Conservation (phyloP, 1,284 basidiomycete species). For the Leucoagaricus sp. region DNA sequence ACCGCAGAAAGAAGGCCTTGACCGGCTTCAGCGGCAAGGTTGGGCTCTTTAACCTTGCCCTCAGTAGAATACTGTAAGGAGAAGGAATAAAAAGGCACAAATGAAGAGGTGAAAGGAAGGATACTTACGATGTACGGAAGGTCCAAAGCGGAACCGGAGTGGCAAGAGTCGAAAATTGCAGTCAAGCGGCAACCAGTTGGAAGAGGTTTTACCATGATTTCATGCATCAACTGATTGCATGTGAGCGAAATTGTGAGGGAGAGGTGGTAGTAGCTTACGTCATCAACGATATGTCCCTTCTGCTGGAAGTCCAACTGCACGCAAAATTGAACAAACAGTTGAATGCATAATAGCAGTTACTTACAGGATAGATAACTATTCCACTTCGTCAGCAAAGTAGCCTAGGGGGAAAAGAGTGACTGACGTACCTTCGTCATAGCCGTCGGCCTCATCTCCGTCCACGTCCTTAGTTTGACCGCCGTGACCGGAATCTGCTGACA, state of each 20-base stretch:
- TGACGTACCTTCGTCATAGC: conserved; percentile 63
- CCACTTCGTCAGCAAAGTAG: conserved; percentile 8
- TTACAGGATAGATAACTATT: conserved; percentile 77
- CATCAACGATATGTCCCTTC: conserved; percentile 80
- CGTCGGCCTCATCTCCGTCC: conserved; percentile 70
- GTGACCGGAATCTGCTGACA: conserved; percentile 66
- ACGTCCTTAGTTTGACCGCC: conserved; percentile 80
- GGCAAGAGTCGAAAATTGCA: conserved; percentile 82
- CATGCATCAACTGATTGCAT: conserved; percentile 58
- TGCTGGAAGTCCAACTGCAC: conserved; percentile 67
- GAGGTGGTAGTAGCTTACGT: conserved; percentile 50
- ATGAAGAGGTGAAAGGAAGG: background rate
- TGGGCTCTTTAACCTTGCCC: conserved; percentile 92
- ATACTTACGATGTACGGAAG: conserved; percentile 57
- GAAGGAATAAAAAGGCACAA: background rate
- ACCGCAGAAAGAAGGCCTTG: conserved; percentile 73
- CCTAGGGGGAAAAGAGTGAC: conserved; percentile 12
- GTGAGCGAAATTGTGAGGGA: background rate
- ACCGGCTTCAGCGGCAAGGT: conserved; percentile 77
- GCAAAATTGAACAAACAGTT: background rate
- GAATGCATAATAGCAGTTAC: conserved; percentile 10
- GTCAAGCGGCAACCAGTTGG: conserved; percentile 87
- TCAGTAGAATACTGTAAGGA: conserved; percentile 81
- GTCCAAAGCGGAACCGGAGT: conserved; percentile 69
- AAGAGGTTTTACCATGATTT: conserved; percentile 72